Percentiles rank a stretch among this genome's conserved stretches.
Evolutionary conservation across 345 rosid genomes (phyloP).

Genomic region (Gynandropsis gynandra): DNA sequence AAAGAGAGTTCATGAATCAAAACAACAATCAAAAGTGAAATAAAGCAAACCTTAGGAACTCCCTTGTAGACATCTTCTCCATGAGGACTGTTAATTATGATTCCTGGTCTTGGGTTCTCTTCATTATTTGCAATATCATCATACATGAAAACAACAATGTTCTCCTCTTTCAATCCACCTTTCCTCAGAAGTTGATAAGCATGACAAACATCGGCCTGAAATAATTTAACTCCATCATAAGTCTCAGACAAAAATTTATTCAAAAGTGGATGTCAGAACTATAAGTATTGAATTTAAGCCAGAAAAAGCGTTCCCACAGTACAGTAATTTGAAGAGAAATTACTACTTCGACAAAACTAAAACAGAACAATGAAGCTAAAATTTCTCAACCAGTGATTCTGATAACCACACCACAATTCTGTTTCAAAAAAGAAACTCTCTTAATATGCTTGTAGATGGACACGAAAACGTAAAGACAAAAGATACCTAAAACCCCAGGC

Average conservation of each 20-base stretch:
- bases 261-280: neutral
- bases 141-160: constrained; percentile 86
- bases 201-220: constrained; percentile 85
- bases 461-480: neutral
- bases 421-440: neutral
- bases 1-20: neutral
- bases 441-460: neutral
- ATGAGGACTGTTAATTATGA: constrained; percentile 69
- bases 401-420: neutral
- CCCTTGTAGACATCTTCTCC: constrained; percentile 82
- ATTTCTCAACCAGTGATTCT: constrained; percentile 3
- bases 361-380: neutral
- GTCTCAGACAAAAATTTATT: constrained; percentile 3
- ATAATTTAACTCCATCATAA: constrained; percentile 5
- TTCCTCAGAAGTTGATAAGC: constrained; percentile 86
- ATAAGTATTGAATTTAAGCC: neutral
- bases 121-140: constrained; percentile 72
- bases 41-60: constrained; percentile 70
- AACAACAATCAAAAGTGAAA: neutral
- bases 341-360: neutral
- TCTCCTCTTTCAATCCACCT: constrained; percentile 91
- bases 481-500: neutral
- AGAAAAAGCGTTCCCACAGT: neutral
- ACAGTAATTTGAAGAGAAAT: neutral
- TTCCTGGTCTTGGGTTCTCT: constrained; percentile 85